phyloP scores from a whole-genome alignment of 805 yeast genomes.

The Candida ipomoeae region DNA sequence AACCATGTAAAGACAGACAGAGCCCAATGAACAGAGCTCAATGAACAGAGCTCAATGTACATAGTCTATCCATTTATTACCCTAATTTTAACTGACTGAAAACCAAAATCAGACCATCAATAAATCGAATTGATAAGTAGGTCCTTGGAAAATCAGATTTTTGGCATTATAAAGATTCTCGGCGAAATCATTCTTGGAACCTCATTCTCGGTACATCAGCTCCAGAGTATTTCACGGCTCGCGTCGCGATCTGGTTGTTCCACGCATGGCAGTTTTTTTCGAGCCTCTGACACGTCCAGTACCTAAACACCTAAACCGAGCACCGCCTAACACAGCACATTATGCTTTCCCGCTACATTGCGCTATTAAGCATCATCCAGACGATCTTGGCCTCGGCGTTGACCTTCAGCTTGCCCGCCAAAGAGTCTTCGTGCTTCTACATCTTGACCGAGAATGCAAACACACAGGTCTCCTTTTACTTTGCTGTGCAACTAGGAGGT shows the following conservation, averaged over 20 bases:
- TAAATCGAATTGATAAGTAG: no score
- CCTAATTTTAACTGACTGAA: no score
- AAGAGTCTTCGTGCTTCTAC: conserved; percentile 68
- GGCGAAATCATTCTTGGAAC: no score
- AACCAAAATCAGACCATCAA: no score
- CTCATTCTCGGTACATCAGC: no score
- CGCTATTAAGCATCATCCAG: conserved; percentile 24
- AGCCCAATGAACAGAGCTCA: background rate
- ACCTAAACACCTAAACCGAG: background rate
- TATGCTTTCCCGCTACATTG: conserved; percentile 15
- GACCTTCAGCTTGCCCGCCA: conserved; percentile 72
- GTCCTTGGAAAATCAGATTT: no score
- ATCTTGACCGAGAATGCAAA: conserved; percentile 58
- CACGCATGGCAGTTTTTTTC: conserved; percentile 8
- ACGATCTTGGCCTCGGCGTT: conserved; percentile 52
- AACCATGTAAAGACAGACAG: background rate
- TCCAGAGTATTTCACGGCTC: background rate
- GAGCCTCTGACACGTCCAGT: conserved; percentile 8
- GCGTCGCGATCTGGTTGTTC: conserved; percentile 5
- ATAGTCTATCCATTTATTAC: background rate
- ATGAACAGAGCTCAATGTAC: background rate
- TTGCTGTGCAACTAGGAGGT: conserved; percentile 81
- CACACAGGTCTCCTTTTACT: conserved; percentile 66
- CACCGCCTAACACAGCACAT: conserved; percentile 1
- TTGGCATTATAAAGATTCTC: no score